Evolutionary conservation across 1,139 yeast genomes (phyloP).

Genomic region (Kluyveromyces marxianus): DNA sequence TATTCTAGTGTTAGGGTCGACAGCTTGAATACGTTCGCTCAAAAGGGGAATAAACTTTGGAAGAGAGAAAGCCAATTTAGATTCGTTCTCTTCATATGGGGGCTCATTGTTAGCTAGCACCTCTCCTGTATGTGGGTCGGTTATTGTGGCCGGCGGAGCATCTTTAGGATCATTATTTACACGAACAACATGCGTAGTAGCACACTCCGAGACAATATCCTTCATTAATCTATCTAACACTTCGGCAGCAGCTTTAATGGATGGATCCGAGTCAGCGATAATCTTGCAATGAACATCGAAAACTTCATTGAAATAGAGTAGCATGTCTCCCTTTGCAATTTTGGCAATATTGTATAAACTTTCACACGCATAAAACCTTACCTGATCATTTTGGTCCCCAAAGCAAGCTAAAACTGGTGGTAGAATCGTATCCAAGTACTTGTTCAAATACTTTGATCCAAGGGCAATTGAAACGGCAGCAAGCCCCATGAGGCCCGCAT

Average conservation of each 20-base stretch:
- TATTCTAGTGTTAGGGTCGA: constrained; percentile 87
- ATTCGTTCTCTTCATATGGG: constrained; percentile 15
- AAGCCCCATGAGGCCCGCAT: constrained; percentile 68
- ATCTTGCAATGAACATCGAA: constrained; percentile 87
- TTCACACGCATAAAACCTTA: constrained; percentile 95
- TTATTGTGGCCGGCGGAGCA: constrained; percentile 41
- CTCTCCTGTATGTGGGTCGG: constrained; percentile 38
- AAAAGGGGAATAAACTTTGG: constrained; percentile 85
- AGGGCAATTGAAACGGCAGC: constrained; percentile 77
- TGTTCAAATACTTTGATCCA: constrained; percentile 61
- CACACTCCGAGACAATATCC: constrained; percentile 93
- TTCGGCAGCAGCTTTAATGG: constrained; percentile 95
- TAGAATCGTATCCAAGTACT: constrained; percentile 75
- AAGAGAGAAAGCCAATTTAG: constrained; percentile 66
- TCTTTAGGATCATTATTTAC: constrained; percentile 48
- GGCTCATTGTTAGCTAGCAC: constrained; percentile 63
- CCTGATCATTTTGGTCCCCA: constrained; percentile 94
- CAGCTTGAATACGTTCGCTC: constrained; percentile 83
- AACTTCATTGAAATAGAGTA: constrained; percentile 85
- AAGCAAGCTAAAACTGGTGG: constrained; percentile 94
- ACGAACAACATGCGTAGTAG: constrained; percentile 83
- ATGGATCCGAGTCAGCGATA: constrained; percentile 85
- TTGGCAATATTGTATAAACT: constrained; percentile 93
- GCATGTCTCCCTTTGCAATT: constrained; percentile 91
- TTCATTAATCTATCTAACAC: constrained; percentile 82